Evolutionary conservation across 2,329 filamentous ascomycete species (phyloP).

Genomic region (Penicillium sp.): DNA sequence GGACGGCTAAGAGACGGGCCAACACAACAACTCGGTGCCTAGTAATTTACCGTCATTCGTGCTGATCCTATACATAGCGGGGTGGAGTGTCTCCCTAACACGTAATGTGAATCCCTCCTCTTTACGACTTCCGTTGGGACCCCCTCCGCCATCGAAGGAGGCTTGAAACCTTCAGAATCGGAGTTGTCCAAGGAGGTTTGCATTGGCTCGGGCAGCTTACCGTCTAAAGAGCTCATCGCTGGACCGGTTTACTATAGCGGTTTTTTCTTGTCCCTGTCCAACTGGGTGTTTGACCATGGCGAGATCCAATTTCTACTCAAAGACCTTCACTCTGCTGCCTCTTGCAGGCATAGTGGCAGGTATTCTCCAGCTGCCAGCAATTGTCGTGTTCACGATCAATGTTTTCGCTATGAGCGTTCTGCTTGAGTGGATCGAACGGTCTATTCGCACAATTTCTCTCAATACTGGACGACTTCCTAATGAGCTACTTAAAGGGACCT

Average conservation of each 20-base stretch:
- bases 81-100: not conserved
- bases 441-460: constrained; percentile 77
- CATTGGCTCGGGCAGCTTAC: not conserved
- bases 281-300: not conserved
- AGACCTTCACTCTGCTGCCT: constrained; percentile 71
- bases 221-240: not conserved
- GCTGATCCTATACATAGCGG: not conserved
- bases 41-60: not conserved
- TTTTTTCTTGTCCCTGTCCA: not conserved
- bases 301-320: not conserved
- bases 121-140: not conserved
- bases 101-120: not conserved
- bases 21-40: not conserved
- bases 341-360: constrained; percentile 74
- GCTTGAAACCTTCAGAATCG: not conserved
- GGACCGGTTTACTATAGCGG: not conserved
- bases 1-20: not conserved
- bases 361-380: constrained; percentile 59
- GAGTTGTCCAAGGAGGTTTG: not conserved
- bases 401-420: constrained; percentile 85
- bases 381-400: constrained; percentile 76
- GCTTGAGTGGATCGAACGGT: constrained; percentile 75
- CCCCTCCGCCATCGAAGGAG: not conserved
- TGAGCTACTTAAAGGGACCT: constrained; percentile 80
- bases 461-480: constrained; percentile 71